Evolutionary conservation across 2,329 filamentous ascomycete species (phyloP), one percentile per base, ranked within the genome.

Genomic region (Clonostachys byssicola): DNA sequence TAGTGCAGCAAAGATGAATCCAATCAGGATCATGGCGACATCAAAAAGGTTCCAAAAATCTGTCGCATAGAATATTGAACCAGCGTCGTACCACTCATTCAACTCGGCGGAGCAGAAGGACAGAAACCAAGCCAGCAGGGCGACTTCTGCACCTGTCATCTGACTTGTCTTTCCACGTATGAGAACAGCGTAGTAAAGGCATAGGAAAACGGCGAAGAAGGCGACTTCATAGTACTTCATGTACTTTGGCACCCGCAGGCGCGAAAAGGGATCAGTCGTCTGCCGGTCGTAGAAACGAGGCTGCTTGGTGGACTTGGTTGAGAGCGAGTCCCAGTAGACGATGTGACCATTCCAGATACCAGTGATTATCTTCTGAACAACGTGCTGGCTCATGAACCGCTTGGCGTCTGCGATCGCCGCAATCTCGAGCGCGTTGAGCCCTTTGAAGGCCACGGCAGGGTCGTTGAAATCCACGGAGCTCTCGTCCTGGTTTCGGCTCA

Each of bases 101-200:
- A 94, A 73, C 65, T 92, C 91, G 55, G 96, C 91, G 59, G 94
- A 95, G 38, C 88, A 83, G 69, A 95, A 96, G 8, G 89, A 87
- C 5, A 84, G 83, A 55, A 96, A 86, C 88, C 90, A 96, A 44
- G 95, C 66, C 61, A 92, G 94, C 40, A 96, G 77, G 14, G 89
- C 60, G 3, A 86, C 68, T 62, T 96, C 91, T 16, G 84, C 71
- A 0, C 73, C 60, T 0, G 86, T 89, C 46, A 96, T 81, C 30
- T 74, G 72, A 16, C 75, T 72, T 9, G 83, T 77, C 53, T 87
- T 82, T 51, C 88, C 77, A 54, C 89, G 81, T 42, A 95, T 79
- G 34, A 96, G 75, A 0, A 96, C 91, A n/a, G 82, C 77, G 59
- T 95, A 96, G 66, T 95, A 96, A 6, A 96, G 71, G 23, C 78